Conservation (phyloP, 1,284 basidiomycete genomes). For the Sphagnurus paluster region DNA sequence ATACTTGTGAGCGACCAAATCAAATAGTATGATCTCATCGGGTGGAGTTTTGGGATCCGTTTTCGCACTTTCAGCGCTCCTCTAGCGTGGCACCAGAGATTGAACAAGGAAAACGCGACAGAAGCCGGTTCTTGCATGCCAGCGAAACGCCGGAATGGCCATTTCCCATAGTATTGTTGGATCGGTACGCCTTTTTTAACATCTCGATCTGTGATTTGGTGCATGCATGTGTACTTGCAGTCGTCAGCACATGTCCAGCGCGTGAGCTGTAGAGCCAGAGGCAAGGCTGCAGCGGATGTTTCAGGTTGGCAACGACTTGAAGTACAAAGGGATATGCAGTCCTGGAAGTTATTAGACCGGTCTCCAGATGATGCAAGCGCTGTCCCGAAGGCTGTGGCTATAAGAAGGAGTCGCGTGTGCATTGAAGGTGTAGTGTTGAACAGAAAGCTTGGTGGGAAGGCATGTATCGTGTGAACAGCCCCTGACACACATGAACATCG, state of each 20-base stretch:
- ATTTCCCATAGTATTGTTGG: constrained; percentile 94
- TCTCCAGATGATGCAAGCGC: constrained; percentile 58
- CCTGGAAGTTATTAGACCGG: constrained; percentile 50
- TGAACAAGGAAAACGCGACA: constrained; percentile 86
- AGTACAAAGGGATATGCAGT: constrained; percentile 50
- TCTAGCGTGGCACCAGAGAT: constrained; percentile 72
- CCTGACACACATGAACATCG: too few relatives aligned
- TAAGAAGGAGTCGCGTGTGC: constrained; percentile 12
- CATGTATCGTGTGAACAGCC: too few relatives aligned
- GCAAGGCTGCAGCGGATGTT: constrained; percentile 29
- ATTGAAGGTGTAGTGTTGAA: not conserved
- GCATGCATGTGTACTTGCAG: constrained; percentile 91
- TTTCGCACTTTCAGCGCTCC: constrained; percentile 53
- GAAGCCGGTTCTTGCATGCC: constrained; percentile 96
- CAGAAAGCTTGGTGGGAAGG: constrained; percentile 2
- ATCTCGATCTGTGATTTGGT: constrained; percentile 72
- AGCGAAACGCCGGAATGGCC: constrained; percentile 86
- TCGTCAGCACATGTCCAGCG: constrained; percentile 83
- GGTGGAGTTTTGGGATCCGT: constrained; percentile 57
- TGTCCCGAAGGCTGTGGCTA: constrained; percentile 13
- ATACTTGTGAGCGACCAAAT: constrained; percentile 74
- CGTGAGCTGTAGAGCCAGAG: constrained; percentile 54
- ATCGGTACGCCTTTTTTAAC: constrained; percentile 42
- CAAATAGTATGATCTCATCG: constrained; percentile 72
- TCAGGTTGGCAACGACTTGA: constrained; percentile 29